Conservation (phyloP, 2,329 filamentous ascomycete species). For the Phyllosticta paracitricarpa region DNA sequence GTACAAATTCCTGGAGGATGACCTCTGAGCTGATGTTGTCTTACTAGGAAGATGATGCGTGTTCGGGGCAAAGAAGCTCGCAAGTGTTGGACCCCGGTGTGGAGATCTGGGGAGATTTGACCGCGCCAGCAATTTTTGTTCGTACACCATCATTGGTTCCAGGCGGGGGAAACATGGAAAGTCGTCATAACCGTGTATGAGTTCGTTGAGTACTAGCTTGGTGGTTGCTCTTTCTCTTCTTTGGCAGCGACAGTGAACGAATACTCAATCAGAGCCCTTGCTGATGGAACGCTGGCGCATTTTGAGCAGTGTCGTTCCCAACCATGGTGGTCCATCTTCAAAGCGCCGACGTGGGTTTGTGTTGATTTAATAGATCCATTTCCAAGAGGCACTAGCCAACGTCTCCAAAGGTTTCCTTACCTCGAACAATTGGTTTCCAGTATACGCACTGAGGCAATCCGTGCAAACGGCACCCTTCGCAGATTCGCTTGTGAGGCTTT, state of each 20-base stretch:
- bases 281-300: neutral
- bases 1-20: conserved; percentile 95
- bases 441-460: no score
- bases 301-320: neutral
- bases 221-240: neutral
- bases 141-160: neutral
- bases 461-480: no score
- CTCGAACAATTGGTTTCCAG: no score
- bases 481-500: no score
- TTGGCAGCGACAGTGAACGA: neutral
- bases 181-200: neutral
- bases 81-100: neutral
- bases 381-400: neutral
- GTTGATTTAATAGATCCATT: neutral
- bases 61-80: neutral
- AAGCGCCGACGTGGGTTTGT: neutral
- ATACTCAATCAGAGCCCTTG: neutral
- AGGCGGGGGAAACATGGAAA: neutral
- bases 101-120: neutral
- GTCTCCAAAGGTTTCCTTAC: no score
- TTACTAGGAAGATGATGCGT: neutral
- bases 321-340: neutral
- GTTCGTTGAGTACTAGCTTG: neutral
- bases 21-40: conserved; percentile 45
- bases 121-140: neutral